Evolutionary conservation across 2,329 filamentous ascomycete species (phyloP), one percentile per base, ranked within the genome.

Genomic region (Onygenales sp.): DNA sequence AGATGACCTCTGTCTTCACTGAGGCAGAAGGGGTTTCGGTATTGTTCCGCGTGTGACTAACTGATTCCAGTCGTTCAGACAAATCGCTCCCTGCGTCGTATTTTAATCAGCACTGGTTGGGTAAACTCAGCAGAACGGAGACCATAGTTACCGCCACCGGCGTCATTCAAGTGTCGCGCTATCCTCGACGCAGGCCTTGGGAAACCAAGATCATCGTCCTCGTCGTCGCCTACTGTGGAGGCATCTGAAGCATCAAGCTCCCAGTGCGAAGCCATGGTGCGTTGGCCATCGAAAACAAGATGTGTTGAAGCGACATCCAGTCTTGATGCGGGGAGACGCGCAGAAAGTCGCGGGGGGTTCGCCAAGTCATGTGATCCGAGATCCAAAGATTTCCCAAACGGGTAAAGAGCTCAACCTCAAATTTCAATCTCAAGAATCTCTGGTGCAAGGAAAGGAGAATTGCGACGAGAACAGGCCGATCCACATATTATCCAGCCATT

Each of bases 161-260:
- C 35, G 17, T 21, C 39, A 11, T 3, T 31, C 39, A 5, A 31
- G 10, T 31, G 7, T 21, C n/a, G 39, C 31, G 10, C 13, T n/a
- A 32, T 43, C 38, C 21, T 35, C 8, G 41, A 31, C 7, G 41
- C 31, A 38, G 31, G 13, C 11, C 31, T 32, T 8, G 52, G 36
- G 35, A 70, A 69, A 38, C 77, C 72, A 43, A 77, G 64, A 42
- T 75, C 75, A 55, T 74, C 70, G 53, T 75, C 68, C 13, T 43
- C 61, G 31, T 68, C 67, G 3, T 48, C 48, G 51, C 66, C 63
- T 43, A 65, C 59, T 1, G 58, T 63, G 7, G 63, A 62, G 31
- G 59, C 56, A 50, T 68, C 66, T 1, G 59, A 57, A 27, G 59
- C 45, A 39, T 60, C 56, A 27, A 62, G 21, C 36, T 67, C 65